These are phyloP conservation scores for Aureobasidium subglaciale DNA, from an alignment of 2,329 filamentous ascomycete genomes.

Conservation along the genomic window DNA sequence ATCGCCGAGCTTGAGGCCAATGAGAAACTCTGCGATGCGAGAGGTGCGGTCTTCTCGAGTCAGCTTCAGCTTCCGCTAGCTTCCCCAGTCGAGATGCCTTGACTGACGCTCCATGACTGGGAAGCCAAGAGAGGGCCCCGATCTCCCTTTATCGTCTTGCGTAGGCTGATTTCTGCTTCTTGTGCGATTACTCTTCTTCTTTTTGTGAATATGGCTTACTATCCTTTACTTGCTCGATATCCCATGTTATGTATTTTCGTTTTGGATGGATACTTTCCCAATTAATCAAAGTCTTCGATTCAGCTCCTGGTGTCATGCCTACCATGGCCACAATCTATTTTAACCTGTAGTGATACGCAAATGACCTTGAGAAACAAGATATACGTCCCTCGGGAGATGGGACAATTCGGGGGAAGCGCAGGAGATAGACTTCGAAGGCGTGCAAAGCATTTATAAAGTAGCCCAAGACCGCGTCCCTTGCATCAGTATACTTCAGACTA, in stretches of 20 bases:
- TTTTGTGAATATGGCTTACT: not conserved
- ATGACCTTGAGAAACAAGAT: too few species aligned
- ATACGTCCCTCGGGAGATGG: too few species aligned
- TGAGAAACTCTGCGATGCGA: not conserved
- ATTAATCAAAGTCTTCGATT: too few species aligned
- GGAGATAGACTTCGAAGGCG: too few species aligned
- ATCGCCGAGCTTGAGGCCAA: not conserved
- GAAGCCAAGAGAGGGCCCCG: not conserved
- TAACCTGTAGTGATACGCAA: too few species aligned
- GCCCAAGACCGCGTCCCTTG: too few species aligned
- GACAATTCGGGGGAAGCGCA: too few species aligned
- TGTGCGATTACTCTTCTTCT: not conserved
- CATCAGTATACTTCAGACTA: too few species aligned
- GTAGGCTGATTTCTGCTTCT: not conserved
- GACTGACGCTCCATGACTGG: not conserved
- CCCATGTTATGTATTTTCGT: not conserved
- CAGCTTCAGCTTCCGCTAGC: not conserved
- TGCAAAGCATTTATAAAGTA: too few species aligned
- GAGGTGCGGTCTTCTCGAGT: not conserved
- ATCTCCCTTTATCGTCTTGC: not conserved
- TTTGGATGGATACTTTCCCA: too few species aligned
- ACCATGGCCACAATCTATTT: too few species aligned
- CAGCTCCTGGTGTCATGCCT: too few species aligned
- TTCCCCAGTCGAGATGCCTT: conserved; percentile 5
- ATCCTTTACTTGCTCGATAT: not conserved